These are phyloP conservation scores for Firmiana major DNA, from an alignment of 345 rosid genomes.

Conservation along the genomic window DNA sequence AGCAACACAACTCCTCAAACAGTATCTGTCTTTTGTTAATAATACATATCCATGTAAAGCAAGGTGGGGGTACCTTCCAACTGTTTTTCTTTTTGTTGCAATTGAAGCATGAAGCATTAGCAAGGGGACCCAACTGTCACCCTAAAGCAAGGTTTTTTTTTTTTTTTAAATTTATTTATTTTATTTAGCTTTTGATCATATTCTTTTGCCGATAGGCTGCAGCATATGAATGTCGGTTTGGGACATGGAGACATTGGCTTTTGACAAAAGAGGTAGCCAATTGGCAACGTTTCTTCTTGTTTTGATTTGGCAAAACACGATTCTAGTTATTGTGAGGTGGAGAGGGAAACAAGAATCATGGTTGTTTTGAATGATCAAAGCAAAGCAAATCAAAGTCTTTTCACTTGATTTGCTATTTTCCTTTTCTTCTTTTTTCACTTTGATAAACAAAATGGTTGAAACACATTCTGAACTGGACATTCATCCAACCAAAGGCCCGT, in stretches of 20 bases:
- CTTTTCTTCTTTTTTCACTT: not conserved
- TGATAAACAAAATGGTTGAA: not conserved
- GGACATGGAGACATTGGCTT: not conserved
- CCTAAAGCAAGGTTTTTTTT: not conserved
- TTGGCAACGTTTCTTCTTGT: not conserved
- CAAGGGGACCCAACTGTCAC: not conserved
- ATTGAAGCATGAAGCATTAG: not conserved
- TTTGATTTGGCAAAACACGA: not conserved
- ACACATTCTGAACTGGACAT: not conserved
- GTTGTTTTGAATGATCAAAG: not conserved
- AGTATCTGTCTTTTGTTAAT: not conserved
- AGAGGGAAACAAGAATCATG: not conserved
- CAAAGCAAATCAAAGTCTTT: not conserved
- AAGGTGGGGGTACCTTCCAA: not conserved
- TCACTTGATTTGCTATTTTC: not conserved
- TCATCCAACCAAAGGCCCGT: not conserved
- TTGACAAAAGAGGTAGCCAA: not conserved
- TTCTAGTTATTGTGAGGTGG: not conserved
- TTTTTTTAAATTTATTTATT: no score
- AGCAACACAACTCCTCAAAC: not conserved
- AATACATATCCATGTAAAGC: not conserved
- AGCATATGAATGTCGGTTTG: not conserved
- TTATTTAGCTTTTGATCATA: not conserved
- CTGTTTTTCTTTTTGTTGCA: not conserved
- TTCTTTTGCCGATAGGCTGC: not conserved